Evolutionary conservation across 129 eudicot genomes (phyloP).

Genomic region (Centella asiatica): DNA sequence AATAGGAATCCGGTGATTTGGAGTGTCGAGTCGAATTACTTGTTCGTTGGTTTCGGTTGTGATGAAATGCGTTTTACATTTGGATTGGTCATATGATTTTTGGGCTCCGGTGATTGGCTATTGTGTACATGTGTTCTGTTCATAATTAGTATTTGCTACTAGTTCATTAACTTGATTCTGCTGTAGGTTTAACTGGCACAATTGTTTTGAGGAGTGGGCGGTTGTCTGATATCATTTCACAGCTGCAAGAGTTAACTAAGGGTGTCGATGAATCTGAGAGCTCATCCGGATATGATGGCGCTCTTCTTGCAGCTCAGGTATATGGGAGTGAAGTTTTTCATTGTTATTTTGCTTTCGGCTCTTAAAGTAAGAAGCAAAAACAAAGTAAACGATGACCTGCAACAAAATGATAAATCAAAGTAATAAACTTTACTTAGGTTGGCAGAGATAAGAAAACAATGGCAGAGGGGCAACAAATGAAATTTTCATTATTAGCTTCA

Average conservation of each 20-base stretch:
- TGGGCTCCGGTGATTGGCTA: not conserved
- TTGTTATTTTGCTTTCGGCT: not conserved
- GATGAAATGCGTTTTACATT: no score
- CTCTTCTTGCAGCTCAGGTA: conserved; percentile 83
- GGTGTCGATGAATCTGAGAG: conserved; percentile 63
- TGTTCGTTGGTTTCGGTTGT: not conserved
- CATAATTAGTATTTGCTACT: not conserved
- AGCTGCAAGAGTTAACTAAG: conserved; percentile 67
- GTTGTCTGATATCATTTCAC: conserved; percentile 62
- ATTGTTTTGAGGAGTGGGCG: conserved; percentile 76
- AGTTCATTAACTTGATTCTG: not conserved
- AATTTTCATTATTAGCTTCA: no score
- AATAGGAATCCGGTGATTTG: not conserved
- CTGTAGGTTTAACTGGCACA: conserved; percentile 65
- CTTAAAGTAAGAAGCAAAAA: not conserved
- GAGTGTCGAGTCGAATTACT: not conserved
- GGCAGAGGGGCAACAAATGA: no score
- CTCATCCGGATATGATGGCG: conserved; percentile 63
- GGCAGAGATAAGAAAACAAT: not conserved
- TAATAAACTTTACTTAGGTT: not conserved
- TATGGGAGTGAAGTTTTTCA: not conserved
- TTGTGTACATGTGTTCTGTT: no score
- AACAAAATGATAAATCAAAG: not conserved
- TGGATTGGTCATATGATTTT: not conserved
- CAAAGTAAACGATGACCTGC: not conserved